Evolutionary conservation across 2,329 filamentous ascomycete genomes (phyloP), one percentile per base, ranked within the genome.

Genomic region (Pseudogymnoascus sp.): DNA sequence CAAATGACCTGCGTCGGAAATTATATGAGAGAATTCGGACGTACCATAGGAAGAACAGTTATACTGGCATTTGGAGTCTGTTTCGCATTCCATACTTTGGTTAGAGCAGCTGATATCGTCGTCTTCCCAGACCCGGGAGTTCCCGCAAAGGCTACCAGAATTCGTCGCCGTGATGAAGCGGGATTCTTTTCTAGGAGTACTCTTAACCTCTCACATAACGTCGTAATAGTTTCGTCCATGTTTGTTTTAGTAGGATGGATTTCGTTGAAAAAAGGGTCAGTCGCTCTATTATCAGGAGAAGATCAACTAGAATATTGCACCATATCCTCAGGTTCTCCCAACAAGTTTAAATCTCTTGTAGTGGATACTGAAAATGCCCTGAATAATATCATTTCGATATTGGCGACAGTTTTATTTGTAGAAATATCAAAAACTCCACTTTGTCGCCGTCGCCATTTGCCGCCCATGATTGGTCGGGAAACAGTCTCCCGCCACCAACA

Each of bases 81-180:
- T 47, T 65, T 47, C 5, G 59, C 40, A 6, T 62, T 61, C 33
- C 71, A 63, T 5, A 53, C 61, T 19, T 66, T 64, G 0, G 70
- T 62, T n/a, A 73, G 61, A 16, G 67, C 67, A 10, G 62, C 63
- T 10, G 69, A 67, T 16, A 73, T 68, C 2, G 71, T 73, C 4
- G 70, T 68, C 63, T 73, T 73, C 31, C 71, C 71, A 6, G 70
- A 74, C 13, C 73, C 73, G 4, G 73, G 73, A 6, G 72, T 70
- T 6, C 73, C 73, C 31, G 72, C 71, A 24, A 75, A 67, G 2
- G 69, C 69, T 59, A 75, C 70, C 4, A 74, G 63, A 14, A 72
- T 63, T 5, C 71, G 70, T 47, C 63, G 50, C 47, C 65, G 68
- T 10, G 56, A 40, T 29, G 38, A 40, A n/a, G 62, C 24, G 21